Evolutionary conservation across 192 early-diverging fungal species (phyloP).

Genomic region (Funneliformis geosporum): DNA sequence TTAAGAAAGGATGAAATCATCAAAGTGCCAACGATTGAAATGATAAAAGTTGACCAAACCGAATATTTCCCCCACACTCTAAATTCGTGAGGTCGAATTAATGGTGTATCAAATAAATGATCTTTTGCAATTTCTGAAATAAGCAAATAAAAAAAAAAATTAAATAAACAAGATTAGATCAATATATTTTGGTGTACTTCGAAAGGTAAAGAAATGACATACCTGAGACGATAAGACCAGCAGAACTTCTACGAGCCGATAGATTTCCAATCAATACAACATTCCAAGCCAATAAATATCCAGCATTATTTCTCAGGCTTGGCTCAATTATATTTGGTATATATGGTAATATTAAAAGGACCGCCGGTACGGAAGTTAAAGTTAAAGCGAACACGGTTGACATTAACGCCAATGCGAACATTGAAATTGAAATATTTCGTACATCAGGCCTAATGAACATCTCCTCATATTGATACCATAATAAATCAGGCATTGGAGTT

Average conservation of each 20-base stretch:
- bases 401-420: neutral
- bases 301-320: neutral
- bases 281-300: slow-evolving; percentile 1
- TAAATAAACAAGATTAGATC: neutral
- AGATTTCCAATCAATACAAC: neutral
- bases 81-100: slow-evolving; percentile 1
- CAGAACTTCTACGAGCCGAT: neutral
- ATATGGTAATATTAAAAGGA: neutral
- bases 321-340: neutral
- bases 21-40: neutral
- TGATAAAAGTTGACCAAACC: neutral
- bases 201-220: neutral
- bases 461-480: neutral
- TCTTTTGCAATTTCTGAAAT: slow-evolving; percentile 1
- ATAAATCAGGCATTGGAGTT: slow-evolving; percentile 2
- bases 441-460: neutral
- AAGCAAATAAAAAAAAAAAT: neutral
- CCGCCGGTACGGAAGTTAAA: neutral
- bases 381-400: neutral
- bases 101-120: neutral
- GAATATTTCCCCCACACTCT: neutral
- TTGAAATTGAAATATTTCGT: neutral
- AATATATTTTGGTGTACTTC: neutral
- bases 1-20: neutral
- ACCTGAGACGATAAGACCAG: neutral